Percentiles rank a stretch among this genome's conserved stretches.
These are phyloP conservation scores for Xylariales sp. DNA, from an alignment of 2,329 filamentous ascomycete species.

Conservation along the genomic window DNA sequence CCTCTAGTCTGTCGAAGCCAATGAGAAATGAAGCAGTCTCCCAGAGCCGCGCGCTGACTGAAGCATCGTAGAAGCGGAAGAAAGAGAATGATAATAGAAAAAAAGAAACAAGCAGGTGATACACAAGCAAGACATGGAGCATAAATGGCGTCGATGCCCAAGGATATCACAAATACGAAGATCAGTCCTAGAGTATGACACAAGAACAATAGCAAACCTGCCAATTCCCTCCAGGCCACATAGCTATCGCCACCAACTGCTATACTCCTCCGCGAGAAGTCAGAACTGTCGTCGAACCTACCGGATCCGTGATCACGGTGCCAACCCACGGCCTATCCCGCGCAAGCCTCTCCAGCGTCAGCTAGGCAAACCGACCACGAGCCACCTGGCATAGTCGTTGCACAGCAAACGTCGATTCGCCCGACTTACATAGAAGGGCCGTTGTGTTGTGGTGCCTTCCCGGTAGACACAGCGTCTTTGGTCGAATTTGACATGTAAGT, in stretches of 20 bases:
- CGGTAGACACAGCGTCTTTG: slow-evolving; percentile 1
- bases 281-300: neutral
- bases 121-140: neutral
- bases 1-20: slow-evolving; percentile 16
- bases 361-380: neutral
- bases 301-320: too few relatives aligned
- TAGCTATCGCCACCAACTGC: neutral
- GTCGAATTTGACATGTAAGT: neutral
- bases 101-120: neutral
- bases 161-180: too few relatives aligned
- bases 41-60: slow-evolving; percentile 27
- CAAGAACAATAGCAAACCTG: neutral
- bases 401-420: neutral
- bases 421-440: neutral
- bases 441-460: neutral
- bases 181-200: neutral
- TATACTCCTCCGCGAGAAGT: neutral
- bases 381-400: neutral
- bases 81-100: slow-evolving; percentile 1
- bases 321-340: too few relatives aligned
- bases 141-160: neutral
- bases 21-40: slow-evolving; percentile 18
- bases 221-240: neutral
- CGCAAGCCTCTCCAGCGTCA: too few relatives aligned
- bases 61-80: slow-evolving; percentile 13